Base-by-base conservation (phyloP, 345 rosid genomes). In the Brassica juncea region DNA sequence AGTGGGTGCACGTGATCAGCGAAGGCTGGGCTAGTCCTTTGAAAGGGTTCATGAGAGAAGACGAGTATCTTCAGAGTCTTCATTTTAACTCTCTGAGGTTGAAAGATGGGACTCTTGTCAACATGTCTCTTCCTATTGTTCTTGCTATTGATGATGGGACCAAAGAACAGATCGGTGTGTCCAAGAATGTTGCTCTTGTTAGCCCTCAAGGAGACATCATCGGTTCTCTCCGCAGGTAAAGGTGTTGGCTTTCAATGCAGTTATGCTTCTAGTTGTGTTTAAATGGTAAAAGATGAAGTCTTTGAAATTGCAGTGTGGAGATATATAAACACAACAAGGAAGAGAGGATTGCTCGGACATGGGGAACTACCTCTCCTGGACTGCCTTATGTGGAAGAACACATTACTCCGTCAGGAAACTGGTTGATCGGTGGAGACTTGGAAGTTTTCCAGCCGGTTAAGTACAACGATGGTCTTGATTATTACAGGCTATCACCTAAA, bases 21-120 rank as follows among this genome's bases (percentile, higher is more conserved):
- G 97, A 93, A 72, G 99, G 99, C 0, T 95, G 98, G 98, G 96
- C 99, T 49, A 95, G 94, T 81, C 99, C 98, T 27, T 74, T 95
- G 66, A 85, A 81, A 85, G 99, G 98, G 66, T 95, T 95, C 80
- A 95, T 93, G 99, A 89, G 97, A 75, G 98, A 93, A 83, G 82
- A 85, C 57, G 92, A 95, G 91, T 93, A 93, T 71, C 69, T 95
- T 75, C 99, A 95, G 84, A 86, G 91, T 77, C 70, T 93, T 89
- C 98, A 95, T 85, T 93, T 95, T 39, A 93, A 88, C 85, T 91
- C 85, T 49, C 39, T 91, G 61, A 84, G 86, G 76, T 59, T 89
- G 82, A 84, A 80, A 52, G 88, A 91, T 76, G 94, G 94, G 63
- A 47, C 83, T 65, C 2, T 72, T 42, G 97, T 90, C 1, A 95